Base-by-base conservation (phyloP, 2,329 filamentous ascomycete species). In the Sporothrix pallida region DNA sequence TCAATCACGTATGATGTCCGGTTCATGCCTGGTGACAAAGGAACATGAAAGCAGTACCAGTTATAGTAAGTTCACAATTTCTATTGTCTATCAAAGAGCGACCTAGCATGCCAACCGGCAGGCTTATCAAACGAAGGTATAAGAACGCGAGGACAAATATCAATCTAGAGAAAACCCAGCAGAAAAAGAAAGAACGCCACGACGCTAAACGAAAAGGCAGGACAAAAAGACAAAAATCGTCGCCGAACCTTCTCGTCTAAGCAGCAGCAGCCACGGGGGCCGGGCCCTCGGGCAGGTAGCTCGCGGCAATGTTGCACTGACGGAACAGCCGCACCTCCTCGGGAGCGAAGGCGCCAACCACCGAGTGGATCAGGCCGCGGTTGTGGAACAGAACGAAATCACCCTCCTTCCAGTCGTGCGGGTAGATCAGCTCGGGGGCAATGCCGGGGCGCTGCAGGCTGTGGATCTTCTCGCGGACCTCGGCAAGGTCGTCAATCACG, bases 331-430 rank as follows among this genome's bases (percentile, higher is more conserved):
- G 83, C 31, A 94, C 89, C 83, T 94, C 92, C 23, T 92, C 87
- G 60, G 91, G 87, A 4, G 86, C 86, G 81, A 95, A 95, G 0
- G 90, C 90, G 0, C 92, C 92, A 0, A 93, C 92, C 0, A 95
- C 92, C 2, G 88, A 91, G 80, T 95, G 92, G 72, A 94, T 80
- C 15, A 93, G 85, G 0, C 92, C 92, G 13, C 92, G 88, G 79
- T 95, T 95, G 80, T 95, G 91, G 81, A 95, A 95, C 46, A 95
- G 83, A 0, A 93, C 92, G 74, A 93, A 82, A 79, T 94, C 92
- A 3, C 92, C 92, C 79, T 93, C 89, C 77, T 91, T 84, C 93
- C 92, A 95, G 77, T 94, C 91, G 77, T 94, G 90, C 12, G 91
- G 84, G 79, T 93, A 94, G 12, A 95, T 91, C 75, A 86, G 84